Percentiles rank a stretch among this genome's conserved stretches.
phyloP scores from a whole-genome alignment of 805 yeast genomes.

The Saccharomycopsis sp. region DNA sequence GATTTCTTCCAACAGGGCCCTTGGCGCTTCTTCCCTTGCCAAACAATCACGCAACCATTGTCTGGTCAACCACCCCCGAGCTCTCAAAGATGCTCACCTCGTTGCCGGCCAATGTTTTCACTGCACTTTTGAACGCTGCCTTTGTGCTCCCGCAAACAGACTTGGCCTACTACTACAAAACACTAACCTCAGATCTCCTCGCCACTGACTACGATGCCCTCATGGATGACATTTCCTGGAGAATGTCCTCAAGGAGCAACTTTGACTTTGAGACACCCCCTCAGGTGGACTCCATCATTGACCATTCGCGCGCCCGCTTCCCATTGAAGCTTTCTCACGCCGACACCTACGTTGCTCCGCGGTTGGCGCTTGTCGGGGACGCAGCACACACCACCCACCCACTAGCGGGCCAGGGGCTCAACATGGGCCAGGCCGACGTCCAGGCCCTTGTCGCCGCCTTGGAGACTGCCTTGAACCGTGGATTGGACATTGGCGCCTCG shows the following conservation, averaged over 20 bases:
- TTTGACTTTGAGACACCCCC: slow-evolving; percentile 55
- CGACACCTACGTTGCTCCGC: slow-evolving; percentile 72
- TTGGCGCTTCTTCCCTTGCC: slow-evolving; percentile 87
- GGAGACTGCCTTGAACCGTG: slow-evolving; percentile 63
- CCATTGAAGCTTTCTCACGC: slow-evolving; percentile 87
- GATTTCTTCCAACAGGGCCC: slow-evolving; percentile 88
- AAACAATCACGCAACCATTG: slow-evolving; percentile 77
- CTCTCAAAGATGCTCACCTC: slow-evolving; percentile 53
- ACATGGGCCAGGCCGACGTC: slow-evolving; percentile 96
- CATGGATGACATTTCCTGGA: slow-evolving; percentile 64
- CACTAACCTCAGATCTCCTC: neutral
- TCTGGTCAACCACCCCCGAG: slow-evolving; percentile 84
- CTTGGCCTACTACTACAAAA: slow-evolving; percentile 54
- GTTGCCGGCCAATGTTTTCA: slow-evolving; percentile 53
- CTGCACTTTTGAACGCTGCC: slow-evolving; percentile 74
- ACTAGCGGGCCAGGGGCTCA: slow-evolving; percentile 93
- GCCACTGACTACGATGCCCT: slow-evolving; percentile 33
- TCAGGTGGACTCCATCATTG: slow-evolving; percentile 48
- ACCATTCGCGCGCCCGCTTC: slow-evolving; percentile 71
- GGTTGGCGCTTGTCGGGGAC: slow-evolving; percentile 93
- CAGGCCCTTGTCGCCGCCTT: slow-evolving; percentile 58
- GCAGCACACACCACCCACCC: slow-evolving; percentile 99
- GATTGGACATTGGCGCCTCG: slow-evolving; percentile 78
- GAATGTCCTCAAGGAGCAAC: slow-evolving; percentile 38
- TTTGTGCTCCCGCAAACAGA: slow-evolving; percentile 73